These are phyloP conservation scores for Podaxis sp. DNA, from an alignment of 768 basidiomycete genomes.

Conservation along the genomic window DNA sequence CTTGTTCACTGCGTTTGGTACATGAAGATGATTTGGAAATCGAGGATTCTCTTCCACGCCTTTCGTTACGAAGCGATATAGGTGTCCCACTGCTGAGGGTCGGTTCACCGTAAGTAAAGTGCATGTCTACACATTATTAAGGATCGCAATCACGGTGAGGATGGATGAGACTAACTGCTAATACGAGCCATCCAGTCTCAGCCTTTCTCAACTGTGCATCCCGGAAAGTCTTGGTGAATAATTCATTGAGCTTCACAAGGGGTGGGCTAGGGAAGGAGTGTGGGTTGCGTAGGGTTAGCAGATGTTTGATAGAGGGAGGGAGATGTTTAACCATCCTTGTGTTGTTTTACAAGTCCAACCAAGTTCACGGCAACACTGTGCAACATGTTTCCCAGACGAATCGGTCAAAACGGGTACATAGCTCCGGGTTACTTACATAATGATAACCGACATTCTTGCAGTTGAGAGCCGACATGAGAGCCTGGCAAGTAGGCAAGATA, in stretches of 20 bases:
- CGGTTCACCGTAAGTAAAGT: slow-evolving; percentile 81
- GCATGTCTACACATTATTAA: slow-evolving; percentile 58
- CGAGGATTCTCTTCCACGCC: slow-evolving; percentile 34
- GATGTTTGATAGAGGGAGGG: slow-evolving; percentile 67
- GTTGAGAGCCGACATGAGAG: background rate
- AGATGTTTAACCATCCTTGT: slow-evolving; percentile 45
- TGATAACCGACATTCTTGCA: background rate
- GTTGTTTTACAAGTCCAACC: background rate
- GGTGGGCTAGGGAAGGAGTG: slow-evolving; percentile 58
- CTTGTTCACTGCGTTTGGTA: slow-evolving; percentile 61
- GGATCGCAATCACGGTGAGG: slow-evolving; percentile 9
- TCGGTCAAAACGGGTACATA: background rate
- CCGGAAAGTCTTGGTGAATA: slow-evolving; percentile 60
- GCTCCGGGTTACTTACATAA: background rate
- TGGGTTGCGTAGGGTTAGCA: slow-evolving; percentile 67
- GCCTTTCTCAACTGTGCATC: slow-evolving; percentile 65
- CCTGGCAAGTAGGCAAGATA: background rate
- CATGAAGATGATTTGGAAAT: slow-evolving; percentile 36
- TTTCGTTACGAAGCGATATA: slow-evolving; percentile 77
- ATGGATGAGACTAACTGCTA: slow-evolving; percentile 50
- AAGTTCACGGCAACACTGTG: background rate
- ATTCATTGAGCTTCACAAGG: slow-evolving; percentile 43
- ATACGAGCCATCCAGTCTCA: slow-evolving; percentile 79
- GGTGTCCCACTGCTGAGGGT: slow-evolving; percentile 72
- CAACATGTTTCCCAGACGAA: slow-evolving; percentile 2